Percentiles rank a stretch among this genome's conserved stretches.
phyloP scores from a whole-genome alignment of 345 rosid genomes.

The Lepidium aucheri region DNA sequence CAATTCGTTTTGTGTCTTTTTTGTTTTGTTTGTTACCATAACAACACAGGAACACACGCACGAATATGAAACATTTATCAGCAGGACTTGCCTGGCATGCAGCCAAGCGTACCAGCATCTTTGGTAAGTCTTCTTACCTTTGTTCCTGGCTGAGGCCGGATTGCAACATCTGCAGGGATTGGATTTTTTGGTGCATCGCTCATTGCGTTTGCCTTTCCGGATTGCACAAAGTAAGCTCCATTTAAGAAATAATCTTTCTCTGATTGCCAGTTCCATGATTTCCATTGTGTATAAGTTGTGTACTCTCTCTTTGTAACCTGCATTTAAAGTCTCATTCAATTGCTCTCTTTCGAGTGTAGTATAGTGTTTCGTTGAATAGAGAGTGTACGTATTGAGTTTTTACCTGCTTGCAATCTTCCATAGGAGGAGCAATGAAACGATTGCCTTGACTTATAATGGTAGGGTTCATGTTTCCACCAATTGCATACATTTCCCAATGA shows the following conservation, averaged over 20 bases:
- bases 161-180: slow-evolving; percentile 26
- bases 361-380: neutral
- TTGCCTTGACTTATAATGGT: slow-evolving; percentile 78
- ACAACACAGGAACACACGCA: slow-evolving; percentile 9
- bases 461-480: slow-evolving; percentile 57
- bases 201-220: slow-evolving; percentile 34
- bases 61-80: neutral
- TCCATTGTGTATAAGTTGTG: slow-evolving; percentile 41
- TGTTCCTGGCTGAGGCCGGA: slow-evolving; percentile 38
- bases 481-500: slow-evolving; percentile 67
- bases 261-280: slow-evolving; percentile 63
- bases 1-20: neutral
- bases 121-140: slow-evolving; percentile 35
- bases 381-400: neutral
- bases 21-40: neutral
- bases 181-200: slow-evolving; percentile 11
- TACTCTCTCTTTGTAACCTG: slow-evolving; percentile 58
- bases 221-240: slow-evolving; percentile 62
- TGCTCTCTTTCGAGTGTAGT: neutral
- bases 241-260: slow-evolving; percentile 55
- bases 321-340: neutral
- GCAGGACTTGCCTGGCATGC: slow-evolving; percentile 30
- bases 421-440: slow-evolving; percentile 61
- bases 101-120: slow-evolving; percentile 46
- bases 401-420: slow-evolving; percentile 39